Evolutionary conservation across 225 moss, liverwort and hornwort genomes (phyloP), one percentile per base, ranked within the genome.

Genomic region (Bryum argenteum): DNA sequence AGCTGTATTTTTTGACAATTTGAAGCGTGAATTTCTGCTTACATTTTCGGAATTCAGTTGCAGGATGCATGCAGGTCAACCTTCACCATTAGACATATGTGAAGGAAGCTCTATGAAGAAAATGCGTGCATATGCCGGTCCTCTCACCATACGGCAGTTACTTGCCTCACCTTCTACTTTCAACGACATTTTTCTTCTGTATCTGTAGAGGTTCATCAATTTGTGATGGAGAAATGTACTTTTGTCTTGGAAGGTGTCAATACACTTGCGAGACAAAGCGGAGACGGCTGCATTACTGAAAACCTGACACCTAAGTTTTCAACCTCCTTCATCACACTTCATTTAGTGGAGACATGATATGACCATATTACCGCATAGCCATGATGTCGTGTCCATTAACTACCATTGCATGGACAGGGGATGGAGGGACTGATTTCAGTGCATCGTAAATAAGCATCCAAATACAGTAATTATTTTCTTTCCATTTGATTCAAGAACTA

Each of bases 341-440:
- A n/a, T 12, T 58, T 11, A 18, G 59, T 44, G 10, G 23, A 59
- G n/a, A n/a, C n/a, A n/a, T n/a, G 40, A 39, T 64, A 47, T 21
- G 22, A n/a, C 13, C 17, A 8, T 51, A 51, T 10, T 39, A 37
- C 62, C n/a, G n/a, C n/a, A n/a, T n/a, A 18, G 26, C 59, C 65
- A 69, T 23, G 0, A 33, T 33, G 33, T 44, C 61, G 40, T 61
- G 41, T 65, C 15, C 6, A 63, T 58, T 64, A 79, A 82, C 38
- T 59, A 23, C 54, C 45, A 54, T 14, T 56, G 13, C 50, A 41
- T 53, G 61, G 38, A 42, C 90, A 96, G 93, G 92, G 94, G 64
- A 98, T 98, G 97, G 97, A 98, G 80, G 97, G 97, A 97, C 91
- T 47, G 92, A 98, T 77, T 89, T 98, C 82, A 92, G 88, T 80